Conservation (phyloP, 345 rosid species). For the Hypericum androsaemum region DNA sequence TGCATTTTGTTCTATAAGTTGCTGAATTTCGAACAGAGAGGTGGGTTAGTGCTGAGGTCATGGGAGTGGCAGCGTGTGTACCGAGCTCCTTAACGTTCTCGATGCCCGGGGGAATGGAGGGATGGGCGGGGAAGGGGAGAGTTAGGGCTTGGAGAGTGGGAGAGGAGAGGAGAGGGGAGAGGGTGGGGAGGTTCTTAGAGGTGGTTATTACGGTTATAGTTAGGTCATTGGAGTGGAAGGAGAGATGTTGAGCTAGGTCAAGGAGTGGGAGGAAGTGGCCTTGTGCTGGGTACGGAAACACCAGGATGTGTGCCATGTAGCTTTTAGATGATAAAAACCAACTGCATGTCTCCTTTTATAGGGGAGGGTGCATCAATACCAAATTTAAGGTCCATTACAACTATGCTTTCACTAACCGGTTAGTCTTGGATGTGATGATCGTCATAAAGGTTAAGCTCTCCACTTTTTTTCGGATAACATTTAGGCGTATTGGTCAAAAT, state of each 20-base stretch:
- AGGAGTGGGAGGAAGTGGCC: slow-evolving; percentile 56
- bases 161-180: slow-evolving; percentile 34
- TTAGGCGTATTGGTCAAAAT: too few relatives aligned
- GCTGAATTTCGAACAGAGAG: too few relatives aligned
- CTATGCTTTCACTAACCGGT: too few relatives aligned
- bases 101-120: slow-evolving; percentile 41
- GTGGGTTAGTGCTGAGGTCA: slow-evolving; percentile 32
- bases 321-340: too few relatives aligned
- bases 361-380: too few relatives aligned
- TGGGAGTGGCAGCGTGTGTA: slow-evolving; percentile 25
- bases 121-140: slow-evolving; percentile 50
- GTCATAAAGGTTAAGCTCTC: too few relatives aligned
- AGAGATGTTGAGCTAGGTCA: slow-evolving; percentile 47
- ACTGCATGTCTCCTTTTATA: too few relatives aligned
- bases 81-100: slow-evolving; percentile 55
- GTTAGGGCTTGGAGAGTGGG: slow-evolving; percentile 22
- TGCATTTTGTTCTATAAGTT: too few relatives aligned
- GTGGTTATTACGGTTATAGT: slow-evolving; percentile 46
- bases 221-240: slow-evolving; percentile 17
- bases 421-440: too few relatives aligned
- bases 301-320: slow-evolving; percentile 45
- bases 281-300: slow-evolving; percentile 66
- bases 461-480: too few relatives aligned
- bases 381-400: too few relatives aligned
- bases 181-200: slow-evolving; percentile 34